Conservation (phyloP, 768 basidiomycete genomes). For the Hydnomerulius pinastri region DNA sequence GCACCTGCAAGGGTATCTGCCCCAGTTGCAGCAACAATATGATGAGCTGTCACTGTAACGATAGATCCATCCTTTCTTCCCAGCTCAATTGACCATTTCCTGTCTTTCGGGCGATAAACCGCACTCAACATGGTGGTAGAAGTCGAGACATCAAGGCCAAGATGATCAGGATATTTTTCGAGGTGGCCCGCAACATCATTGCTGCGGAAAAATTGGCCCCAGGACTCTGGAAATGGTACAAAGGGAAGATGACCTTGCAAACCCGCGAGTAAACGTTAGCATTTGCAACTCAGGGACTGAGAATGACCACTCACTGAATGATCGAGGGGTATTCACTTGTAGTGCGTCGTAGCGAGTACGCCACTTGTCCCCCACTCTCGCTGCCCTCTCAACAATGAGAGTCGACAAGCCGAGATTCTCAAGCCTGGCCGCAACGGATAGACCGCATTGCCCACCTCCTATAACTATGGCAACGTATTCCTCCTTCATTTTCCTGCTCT, state of each 20-base stretch:
- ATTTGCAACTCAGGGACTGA: neutral
- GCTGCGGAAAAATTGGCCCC: neutral
- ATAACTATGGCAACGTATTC: slow-evolving; percentile 48
- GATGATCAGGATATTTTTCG: slow-evolving; percentile 6
- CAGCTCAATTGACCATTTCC: neutral
- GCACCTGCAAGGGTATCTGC: slow-evolving; percentile 1
- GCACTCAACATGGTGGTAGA: neutral
- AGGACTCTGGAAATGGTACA: slow-evolving; percentile 2
- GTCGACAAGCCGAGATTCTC: slow-evolving; percentile 49
- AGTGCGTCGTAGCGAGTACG: slow-evolving; percentile 65
- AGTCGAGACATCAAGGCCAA: slow-evolving; percentile 7
- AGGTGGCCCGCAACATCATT: slow-evolving; percentile 10
- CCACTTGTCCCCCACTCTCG: slow-evolving; percentile 65
- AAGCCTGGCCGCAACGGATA: slow-evolving; percentile 22
- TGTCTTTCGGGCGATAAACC: neutral
- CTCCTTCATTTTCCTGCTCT: neutral
- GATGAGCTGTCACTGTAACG: neutral
- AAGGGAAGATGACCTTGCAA: slow-evolving; percentile 6
- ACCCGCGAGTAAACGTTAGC: neutral
- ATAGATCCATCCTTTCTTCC: neutral
- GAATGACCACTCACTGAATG: slow-evolving; percentile 4
- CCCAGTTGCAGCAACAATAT: slow-evolving; percentile 6
- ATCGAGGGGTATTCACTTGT: slow-evolving; percentile 9
- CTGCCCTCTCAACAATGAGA: slow-evolving; percentile 64
- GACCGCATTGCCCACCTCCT: slow-evolving; percentile 34